Base-by-base conservation (phyloP, 257 asterid species). In the Penstemon eatonii region DNA sequence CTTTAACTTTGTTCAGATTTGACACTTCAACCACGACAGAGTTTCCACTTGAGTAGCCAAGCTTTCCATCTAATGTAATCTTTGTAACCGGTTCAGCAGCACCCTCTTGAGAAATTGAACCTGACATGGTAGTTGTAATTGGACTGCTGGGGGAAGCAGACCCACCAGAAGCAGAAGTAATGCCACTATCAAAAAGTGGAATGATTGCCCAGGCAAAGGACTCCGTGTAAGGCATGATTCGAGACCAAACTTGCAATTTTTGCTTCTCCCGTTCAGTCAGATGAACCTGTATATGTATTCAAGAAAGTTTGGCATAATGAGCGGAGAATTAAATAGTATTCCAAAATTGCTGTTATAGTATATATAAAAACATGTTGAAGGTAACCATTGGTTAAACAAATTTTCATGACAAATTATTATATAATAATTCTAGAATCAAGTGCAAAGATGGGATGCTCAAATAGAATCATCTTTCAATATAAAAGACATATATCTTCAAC, bases 111-210 rank as follows among this genome's bases (percentile, higher is more conserved):
- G 85, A 83, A 76, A 68, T 81, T 73, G 87, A 81, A 65, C 91
- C 88, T 45, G 92, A 84, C 70, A 87, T 74, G 76, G 87, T 82
- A 58, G 99, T 77, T 68, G 92, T 82, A 68, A 89, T 89, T 65
- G 99, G 99, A 71, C 99, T 91, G 85, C 96, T 85, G 47, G 97
- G 99, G 55, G 97, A 90, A 75, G 96, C 83, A 80, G 96, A 80
- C 61, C 96, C 99, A 50, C 84, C 96, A 68, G 94, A 81, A 75
- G 90, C 78, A 80, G 94, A 82, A 72, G 83, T 65, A 79, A 79
- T 71, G 66, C 89, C 89, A 76, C 96, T 81, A 77, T 94, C 99
- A 76, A 94, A 94, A 65, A 94, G 97, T 11, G 99, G 97, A 73
- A 94, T 85, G 65, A 94, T 87, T 68, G 96, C 97, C 97, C 96